These are phyloP conservation scores for Coprinopsis sp. DNA, from an alignment of 768 basidiomycete species.

Conservation along the genomic window DNA sequence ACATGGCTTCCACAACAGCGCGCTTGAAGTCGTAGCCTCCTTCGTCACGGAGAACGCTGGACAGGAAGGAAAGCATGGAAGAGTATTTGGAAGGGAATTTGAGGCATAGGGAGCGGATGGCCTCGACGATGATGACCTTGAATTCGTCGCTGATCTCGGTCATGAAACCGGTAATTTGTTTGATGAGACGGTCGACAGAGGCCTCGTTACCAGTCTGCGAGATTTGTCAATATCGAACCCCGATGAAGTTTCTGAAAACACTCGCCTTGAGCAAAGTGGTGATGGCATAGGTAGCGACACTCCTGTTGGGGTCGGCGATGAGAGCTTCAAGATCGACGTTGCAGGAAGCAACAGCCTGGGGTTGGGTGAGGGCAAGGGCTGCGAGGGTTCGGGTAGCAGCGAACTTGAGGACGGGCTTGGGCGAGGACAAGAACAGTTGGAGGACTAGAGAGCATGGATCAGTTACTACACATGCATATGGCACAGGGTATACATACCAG, in stretches of 20 bases:
- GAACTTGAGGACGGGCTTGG: constrained; percentile 93
- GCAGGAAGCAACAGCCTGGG: constrained; percentile 81
- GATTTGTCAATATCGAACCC: constrained; percentile 2
- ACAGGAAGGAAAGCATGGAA: constrained; percentile 96
- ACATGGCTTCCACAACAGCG: constrained; percentile 97
- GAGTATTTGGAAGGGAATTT: constrained; percentile 98
- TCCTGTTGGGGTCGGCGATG: constrained; percentile 92
- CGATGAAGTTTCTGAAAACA: constrained; percentile 4
- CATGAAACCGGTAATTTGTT: constrained; percentile 99
- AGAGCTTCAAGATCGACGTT: constrained; percentile 96
- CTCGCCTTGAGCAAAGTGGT: constrained; percentile 92
- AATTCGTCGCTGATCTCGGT: constrained; percentile 99
- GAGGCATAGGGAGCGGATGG: constrained; percentile 95
- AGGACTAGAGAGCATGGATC: constrained; percentile 50
- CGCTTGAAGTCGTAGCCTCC: constrained; percentile 99
- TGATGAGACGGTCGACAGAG: constrained; percentile 97
- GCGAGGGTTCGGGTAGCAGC: constrained; percentile 96
- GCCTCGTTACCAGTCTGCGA: constrained; percentile 94
- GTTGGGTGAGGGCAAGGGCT: constrained; percentile 80
- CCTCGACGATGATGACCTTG: constrained; percentile 99
- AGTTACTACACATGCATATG: constrained; percentile 3
- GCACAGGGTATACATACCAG: constrained; percentile 53
- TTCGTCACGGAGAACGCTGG: constrained; percentile 94
- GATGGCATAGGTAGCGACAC: constrained; percentile 97
- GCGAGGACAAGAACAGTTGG: constrained; percentile 93